Evolutionary conservation across 106 monocot species (phyloP), one percentile per base, ranked within the genome.

Genomic region (Dendrobium catenatum): DNA sequence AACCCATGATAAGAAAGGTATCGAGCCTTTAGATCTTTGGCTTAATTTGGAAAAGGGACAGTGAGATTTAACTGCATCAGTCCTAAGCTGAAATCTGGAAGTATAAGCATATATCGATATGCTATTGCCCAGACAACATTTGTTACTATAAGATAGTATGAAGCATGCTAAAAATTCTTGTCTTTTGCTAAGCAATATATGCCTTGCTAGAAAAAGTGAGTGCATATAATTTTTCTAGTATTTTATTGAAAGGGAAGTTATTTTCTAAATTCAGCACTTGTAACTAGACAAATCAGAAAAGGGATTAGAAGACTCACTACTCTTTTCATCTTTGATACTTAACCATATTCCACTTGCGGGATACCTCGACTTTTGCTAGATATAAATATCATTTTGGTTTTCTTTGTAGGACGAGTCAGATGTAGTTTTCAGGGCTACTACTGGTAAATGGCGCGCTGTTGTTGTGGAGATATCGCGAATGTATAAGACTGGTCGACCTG

Each of bases 1-100:
- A 94, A 73, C 97, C 97, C 77, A 94, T 98, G 97, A 92, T 98
- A 84, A 90, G 97, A 86, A 94, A 93, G 96, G 96, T 97, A 84
- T 54, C 49, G 31, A 29, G 33, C 68, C 66, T 81, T 42, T 75
- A 8, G 44, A 51, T 47, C 20, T 26, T 76, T 9, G 1, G n/a
- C 29, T 74, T 74, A 43, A 10, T 74, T 42, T 74, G 74, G 43
- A 74, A 33, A 37, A 70, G 27, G 9, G 10, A 17, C 11, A n/a
- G 6, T 6, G 11, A 68, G 22, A 3, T 58, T 58, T 46, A 46
- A 46, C 46, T 1, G 46, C 9, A 68, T 68, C 26, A 68, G 6
- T 27, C 22, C 8, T 4, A 11, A 68, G 27, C 27, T 29, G 67
- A 68, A 27, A 27, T 68, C 9, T 68, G 1, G 56, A 68, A 68